Evolutionary conservation across 345 rosid species (phyloP).

Genomic region (Lumnitzera littorea): DNA sequence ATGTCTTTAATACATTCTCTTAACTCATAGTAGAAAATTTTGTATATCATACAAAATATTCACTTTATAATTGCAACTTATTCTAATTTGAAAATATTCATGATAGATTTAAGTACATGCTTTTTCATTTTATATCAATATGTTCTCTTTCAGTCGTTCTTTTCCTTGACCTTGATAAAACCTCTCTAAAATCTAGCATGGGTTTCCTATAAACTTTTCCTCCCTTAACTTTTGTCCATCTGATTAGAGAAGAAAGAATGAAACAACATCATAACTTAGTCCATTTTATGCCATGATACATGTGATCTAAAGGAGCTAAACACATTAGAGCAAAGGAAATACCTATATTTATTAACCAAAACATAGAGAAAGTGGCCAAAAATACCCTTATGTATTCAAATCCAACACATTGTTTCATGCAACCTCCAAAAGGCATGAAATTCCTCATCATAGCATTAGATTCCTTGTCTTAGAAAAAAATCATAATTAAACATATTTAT

Average conservation of each 20-base stretch:
- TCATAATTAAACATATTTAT: too few species aligned
- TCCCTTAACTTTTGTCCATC: slow-evolving; percentile 7
- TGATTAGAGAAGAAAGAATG: background rate
- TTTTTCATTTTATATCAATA: too few species aligned
- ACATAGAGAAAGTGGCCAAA: slow-evolving; percentile 16
- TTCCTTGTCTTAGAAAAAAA: slow-evolving; percentile 1
- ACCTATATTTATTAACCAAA: slow-evolving; percentile 21
- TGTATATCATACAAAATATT: too few species aligned
- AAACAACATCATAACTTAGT: background rate
- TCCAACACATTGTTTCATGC: slow-evolving; percentile 23
- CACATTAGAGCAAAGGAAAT: background rate
- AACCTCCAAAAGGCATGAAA: slow-evolving; percentile 24
- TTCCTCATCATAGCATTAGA: slow-evolving; percentile 15
- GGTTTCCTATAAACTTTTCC: slow-evolving; percentile 9
- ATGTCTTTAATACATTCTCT: too few species aligned
- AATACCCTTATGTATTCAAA: slow-evolving; percentile 15
- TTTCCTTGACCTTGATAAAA: slow-evolving; percentile 4
- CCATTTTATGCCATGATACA: background rate
- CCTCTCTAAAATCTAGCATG: slow-evolving; percentile 2
- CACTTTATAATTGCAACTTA: too few species aligned
- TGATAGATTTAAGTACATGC: too few species aligned
- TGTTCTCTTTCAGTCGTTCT: too few species aligned
- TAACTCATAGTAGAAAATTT: too few species aligned
- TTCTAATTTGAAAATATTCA: too few species aligned
- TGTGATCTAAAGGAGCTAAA: too few species aligned